Conservation (phyloP, 768 basidiomycete genomes). For the Tubosaeta sp. region DNA sequence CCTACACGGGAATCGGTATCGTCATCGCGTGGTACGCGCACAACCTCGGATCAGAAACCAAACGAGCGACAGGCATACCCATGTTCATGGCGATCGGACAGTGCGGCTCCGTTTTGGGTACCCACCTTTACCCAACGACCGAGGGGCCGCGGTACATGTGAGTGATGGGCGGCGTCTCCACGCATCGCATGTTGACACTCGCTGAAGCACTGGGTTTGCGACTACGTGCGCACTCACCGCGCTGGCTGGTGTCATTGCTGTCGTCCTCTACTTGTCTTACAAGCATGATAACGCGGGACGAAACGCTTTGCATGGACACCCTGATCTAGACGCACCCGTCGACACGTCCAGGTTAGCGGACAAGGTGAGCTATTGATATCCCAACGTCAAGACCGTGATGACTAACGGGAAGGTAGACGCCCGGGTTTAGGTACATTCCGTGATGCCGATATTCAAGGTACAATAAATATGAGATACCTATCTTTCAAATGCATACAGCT, state of each 20-base stretch:
- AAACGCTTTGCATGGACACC: slow-evolving; percentile 49
- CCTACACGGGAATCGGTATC: slow-evolving; percentile 71
- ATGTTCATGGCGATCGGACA: slow-evolving; percentile 81
- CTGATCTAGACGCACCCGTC: slow-evolving; percentile 42
- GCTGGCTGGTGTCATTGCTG: slow-evolving; percentile 21
- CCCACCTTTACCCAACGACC: slow-evolving; percentile 62
- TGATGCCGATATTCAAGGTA: not conserved
- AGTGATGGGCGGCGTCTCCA: slow-evolving; percentile 12
- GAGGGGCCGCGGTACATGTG: slow-evolving; percentile 67
- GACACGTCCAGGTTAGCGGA: slow-evolving; percentile 67
- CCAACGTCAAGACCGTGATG: not conserved
- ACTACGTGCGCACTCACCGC: slow-evolving; percentile 37
- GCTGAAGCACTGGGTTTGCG: slow-evolving; percentile 48
- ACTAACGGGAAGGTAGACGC: slow-evolving; percentile 6
- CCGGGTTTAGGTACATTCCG: slow-evolving; percentile 20
- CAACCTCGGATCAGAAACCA: slow-evolving; percentile 74
- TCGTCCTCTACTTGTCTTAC: slow-evolving; percentile 58
- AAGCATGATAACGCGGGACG: slow-evolving; percentile 54
- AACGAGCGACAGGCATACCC: slow-evolving; percentile 71
- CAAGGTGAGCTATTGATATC: slow-evolving; percentile 39
- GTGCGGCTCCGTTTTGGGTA: slow-evolving; percentile 71
- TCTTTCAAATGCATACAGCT: too few relatives aligned
- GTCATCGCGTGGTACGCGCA: slow-evolving; percentile 78
- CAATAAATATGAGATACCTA: not conserved
- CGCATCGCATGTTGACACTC: not conserved